Base-by-base conservation (phyloP, 441 rosid genomes). In the Flueggea neowawraea region DNA sequence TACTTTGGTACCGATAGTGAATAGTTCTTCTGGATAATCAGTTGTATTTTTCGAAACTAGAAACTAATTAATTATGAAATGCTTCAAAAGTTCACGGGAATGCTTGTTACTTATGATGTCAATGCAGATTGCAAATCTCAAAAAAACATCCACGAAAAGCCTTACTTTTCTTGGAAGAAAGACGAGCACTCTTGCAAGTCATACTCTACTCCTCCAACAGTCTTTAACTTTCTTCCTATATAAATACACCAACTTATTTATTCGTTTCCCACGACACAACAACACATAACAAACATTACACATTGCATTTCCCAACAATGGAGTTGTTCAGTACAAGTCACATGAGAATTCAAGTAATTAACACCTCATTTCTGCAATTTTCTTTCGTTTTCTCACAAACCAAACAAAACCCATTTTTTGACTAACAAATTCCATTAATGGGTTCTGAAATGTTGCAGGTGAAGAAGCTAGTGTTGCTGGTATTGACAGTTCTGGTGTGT, bases 151-250 rank as follows among this genome's bases (percentile, higher is more conserved):
- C 69, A 62, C 58, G 61, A 50, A 68, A 57, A 15, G 39, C 64
- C 2, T 68, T 61, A 5, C 76, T 73, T 76, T 53, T 22, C 80
- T 76, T 66, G 47, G n/a, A 76, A 76, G 76, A 48, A 69, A 8
- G 43, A 52, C 54, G 54, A 66, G 13, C 41, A 55, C 0, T 57
- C 39, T 28, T 56, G 52, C 61, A 54, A 31, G 54, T 51, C 8
- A 22, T 22, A 22, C 28, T 22, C 28, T n/a, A 8, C 15, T 51
- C 54, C 28, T 22, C 28, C 28, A 22, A 22, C 28, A 22, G 28
- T 16, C 15, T 11, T 51, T 4, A 8, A 51, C 54, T 16, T 66
- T 61, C 41, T 53, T 44, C 57, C 53, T 54, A 51, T 69, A 80
- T 68, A 73, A 62, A 63, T 62, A 63, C 75, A 31, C 12, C 59